phyloP scores from a whole-genome alignment of 805 yeast species.

The Hanseniaspora singularis region DNA sequence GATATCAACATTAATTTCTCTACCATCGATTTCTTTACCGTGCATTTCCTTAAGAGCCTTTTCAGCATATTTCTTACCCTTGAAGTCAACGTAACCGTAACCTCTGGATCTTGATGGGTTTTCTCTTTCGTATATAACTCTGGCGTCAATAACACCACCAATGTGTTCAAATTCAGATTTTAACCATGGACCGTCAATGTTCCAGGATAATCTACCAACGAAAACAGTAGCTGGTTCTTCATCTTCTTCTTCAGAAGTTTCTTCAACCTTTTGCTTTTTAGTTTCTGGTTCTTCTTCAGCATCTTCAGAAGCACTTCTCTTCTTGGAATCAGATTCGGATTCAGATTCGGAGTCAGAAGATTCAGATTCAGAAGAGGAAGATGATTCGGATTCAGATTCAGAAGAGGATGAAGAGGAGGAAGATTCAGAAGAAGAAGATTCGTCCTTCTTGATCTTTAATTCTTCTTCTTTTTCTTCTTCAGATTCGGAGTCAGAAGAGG shows the following conservation, averaged over 20 bases:
- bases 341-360: constrained; percentile 25
- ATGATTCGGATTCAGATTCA: constrained; percentile 20
- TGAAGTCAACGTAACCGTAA: constrained; percentile 94
- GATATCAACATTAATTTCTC: constrained; percentile 88
- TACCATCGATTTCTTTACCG: constrained; percentile 92
- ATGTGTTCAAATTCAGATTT: constrained; percentile 66
- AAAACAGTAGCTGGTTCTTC: constrained; percentile 78
- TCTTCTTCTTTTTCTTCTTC: constrained; percentile 14
- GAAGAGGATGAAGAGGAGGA: constrained; percentile 17
- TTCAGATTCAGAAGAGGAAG: constrained; percentile 27
- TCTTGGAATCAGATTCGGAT: constrained; percentile 20
- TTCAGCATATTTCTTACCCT: constrained; percentile 62
- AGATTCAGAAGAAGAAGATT: constrained; percentile 17
- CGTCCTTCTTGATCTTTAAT: not conserved
- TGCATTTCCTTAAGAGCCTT: constrained; percentile 75
- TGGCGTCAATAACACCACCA: constrained; percentile 77
- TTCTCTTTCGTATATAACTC: constrained; percentile 80
- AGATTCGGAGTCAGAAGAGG: constrained; percentile 32
- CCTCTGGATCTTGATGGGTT: constrained; percentile 90
- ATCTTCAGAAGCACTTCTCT: constrained; percentile 21
- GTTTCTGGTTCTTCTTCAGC: constrained; percentile 25
- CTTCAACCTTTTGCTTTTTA: constrained; percentile 31
- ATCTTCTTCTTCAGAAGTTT: constrained; percentile 27
- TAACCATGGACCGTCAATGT: constrained; percentile 90
- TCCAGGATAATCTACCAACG: constrained; percentile 97